Base-by-base conservation (phyloP, 2,329 filamentous ascomycete species). In the Aaosphaeria arxii region DNA sequence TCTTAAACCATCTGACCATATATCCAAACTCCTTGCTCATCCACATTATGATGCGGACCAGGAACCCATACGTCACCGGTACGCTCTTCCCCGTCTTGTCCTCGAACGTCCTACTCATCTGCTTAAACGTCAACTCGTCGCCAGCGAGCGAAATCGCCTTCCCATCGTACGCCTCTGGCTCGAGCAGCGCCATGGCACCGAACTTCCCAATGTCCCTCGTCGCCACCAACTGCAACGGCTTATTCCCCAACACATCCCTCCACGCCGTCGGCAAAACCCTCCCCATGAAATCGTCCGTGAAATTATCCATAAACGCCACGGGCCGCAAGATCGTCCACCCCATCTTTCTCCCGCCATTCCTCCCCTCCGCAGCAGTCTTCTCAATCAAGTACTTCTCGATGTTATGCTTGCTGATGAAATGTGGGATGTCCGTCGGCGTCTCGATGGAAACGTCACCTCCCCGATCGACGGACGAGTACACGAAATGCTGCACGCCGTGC, bases 321-420 rank as follows among this genome's bases (percentile, higher is more conserved):
- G 83, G 83, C 2, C 82, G 77, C 0, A 86, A 69, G 29, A 86
- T 75, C 0, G 79, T 83, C 75, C 78, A 86, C 4, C 62, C 66
- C 79, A 83, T 81, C 2, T 67, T 51, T 3, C 9, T 9, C 3
- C 62, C 66, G 17, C 17, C 17, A 3, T 24, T 24, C 17, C 3
- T 24, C 5, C 63, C 63, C 6, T 61, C 64, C 11, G 75, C 67
- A 35, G 75, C 41, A 11, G 47, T 38, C 47, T 51, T 56, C 13
- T 74, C 65, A 38, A 77, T 68, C 7, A 87, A 76, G 50, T 86
- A 73, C 45, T 78, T 68, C 66, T 87, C 84, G 54, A 86, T 80
- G 7, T 75, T 66, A 59, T 81, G 74, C 62, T 87, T 87, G 57
- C 64, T 74, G 48, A 73, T 73, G 59, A 87, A 87, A 59, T 87